phyloP scores from a whole-genome alignment of 768 basidiomycete species.

The Suillus plorans region DNA sequence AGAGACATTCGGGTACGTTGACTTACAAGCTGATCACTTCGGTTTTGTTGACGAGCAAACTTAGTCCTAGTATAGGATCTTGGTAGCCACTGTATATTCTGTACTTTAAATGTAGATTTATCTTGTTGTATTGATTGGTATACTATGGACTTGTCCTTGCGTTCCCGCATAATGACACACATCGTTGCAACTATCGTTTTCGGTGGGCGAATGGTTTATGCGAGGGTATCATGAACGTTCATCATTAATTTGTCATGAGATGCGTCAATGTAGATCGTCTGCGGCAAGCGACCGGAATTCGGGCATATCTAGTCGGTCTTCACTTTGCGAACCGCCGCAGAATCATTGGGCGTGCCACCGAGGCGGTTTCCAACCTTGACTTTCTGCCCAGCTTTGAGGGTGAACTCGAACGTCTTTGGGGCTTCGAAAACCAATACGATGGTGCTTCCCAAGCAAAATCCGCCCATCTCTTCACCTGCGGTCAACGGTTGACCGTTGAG shows the following conservation, averaged over 20 bases:
- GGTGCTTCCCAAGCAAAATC: constrained; percentile 92
- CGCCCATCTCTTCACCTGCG: constrained; percentile 95
- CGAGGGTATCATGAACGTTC: constrained; percentile 12
- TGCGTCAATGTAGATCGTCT: neutral
- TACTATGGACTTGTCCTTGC: constrained; percentile 4
- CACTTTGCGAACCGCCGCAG: constrained; percentile 29
- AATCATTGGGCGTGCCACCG: constrained; percentile 47
- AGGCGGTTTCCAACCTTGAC: constrained; percentile 84
- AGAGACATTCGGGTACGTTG: constrained; percentile 22
- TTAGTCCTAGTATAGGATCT: constrained; percentile 16
- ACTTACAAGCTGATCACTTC: neutral
- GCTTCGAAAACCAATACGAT: constrained; percentile 98
- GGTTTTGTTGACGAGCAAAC: neutral
- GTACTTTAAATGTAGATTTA: constrained; percentile 6
- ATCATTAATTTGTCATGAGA: constrained; percentile 7
- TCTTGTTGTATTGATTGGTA: constrained; percentile 1
- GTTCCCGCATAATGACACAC: constrained; percentile 9
- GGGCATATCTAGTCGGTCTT: constrained; percentile 30
- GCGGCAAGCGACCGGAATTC: neutral
- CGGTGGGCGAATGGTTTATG: neutral
- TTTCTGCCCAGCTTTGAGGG: constrained; percentile 74
- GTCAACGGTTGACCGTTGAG: constrained; percentile 85
- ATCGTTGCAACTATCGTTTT: constrained; percentile 5
- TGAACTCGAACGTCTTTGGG: constrained; percentile 78
- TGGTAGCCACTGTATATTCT: constrained; percentile 19